phyloP scores from a whole-genome alignment of 2,329 filamentous ascomycete species.

The Magnaporthiopsis rhizophila region DNA sequence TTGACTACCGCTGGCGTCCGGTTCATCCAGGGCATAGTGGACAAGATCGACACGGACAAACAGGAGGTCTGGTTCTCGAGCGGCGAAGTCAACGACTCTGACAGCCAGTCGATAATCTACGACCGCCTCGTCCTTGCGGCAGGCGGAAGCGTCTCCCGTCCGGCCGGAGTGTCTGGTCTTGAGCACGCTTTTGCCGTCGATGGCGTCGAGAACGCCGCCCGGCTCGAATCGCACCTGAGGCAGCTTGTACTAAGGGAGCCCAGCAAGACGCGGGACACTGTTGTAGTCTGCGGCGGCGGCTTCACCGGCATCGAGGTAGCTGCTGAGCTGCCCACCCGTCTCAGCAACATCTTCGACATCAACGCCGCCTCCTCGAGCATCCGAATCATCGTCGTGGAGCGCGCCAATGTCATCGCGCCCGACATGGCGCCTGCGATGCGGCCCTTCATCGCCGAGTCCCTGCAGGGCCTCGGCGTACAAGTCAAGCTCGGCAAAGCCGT shows the following conservation, averaged over 20 bases:
- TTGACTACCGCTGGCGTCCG: conserved; percentile 20
- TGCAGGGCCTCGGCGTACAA: conserved; percentile 21
- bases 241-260: conserved; percentile 16
- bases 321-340: conserved; percentile 21
- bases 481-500: conserved; percentile 21
- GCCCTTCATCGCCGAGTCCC: conserved; percentile 22
- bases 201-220: conserved; percentile 15
- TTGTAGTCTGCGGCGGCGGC: conserved; percentile 23
- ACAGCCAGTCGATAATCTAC: conserved; percentile 17
- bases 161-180: conserved; percentile 21
- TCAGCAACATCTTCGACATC: conserved; percentile 14
- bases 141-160: conserved; percentile 24
- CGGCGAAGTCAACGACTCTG: too few relatives aligned
- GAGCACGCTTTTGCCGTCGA: conserved; percentile 28
- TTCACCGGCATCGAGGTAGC: conserved; percentile 26
- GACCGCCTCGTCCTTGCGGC: conserved; percentile 28
- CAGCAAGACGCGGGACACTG: conserved; percentile 18
- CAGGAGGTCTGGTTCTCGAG: not conserved
- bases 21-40: conserved; percentile 19
- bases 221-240: conserved; percentile 18
- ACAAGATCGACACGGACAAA: conserved; percentile 14
- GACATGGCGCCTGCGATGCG: conserved; percentile 25
- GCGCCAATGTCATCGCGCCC: conserved; percentile 20
- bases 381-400: conserved; percentile 22
- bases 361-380: not conserved